Percentiles rank a stretch among this genome's conserved stretches.
Evolutionary conservation across 2,329 filamentous ascomycete genomes (phyloP).

Genomic region (Colletotrichum spinosum): DNA sequence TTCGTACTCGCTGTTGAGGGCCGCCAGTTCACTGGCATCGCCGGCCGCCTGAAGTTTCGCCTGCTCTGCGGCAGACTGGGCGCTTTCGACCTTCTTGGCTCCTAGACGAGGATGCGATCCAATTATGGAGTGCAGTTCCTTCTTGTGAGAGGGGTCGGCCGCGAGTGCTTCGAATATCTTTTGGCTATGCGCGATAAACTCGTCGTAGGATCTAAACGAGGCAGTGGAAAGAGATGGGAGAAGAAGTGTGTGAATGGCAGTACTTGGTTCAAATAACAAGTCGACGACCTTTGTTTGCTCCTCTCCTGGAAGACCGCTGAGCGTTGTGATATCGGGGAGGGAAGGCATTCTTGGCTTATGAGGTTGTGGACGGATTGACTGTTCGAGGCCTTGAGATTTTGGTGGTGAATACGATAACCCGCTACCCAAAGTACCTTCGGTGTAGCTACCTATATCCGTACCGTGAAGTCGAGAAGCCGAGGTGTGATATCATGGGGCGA

Average conservation of each 20-base stretch:
- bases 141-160: constrained; percentile 57
- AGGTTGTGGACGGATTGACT: no score
- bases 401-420: no score
- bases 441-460: no score
- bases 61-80: constrained; percentile 84
- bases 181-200: constrained; percentile 76
- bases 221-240: constrained; percentile 70
- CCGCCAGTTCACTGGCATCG: constrained; percentile 69
- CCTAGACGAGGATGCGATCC: constrained; percentile 87
- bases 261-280: constrained; percentile 85
- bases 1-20: constrained; percentile 84
- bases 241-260: constrained; percentile 78
- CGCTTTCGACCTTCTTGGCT: constrained; percentile 83
- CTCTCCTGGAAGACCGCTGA: constrained; percentile 67
- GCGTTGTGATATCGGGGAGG: constrained; percentile 68
- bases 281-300: constrained; percentile 73
- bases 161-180: constrained; percentile 71
- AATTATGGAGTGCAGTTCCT: constrained; percentile 77
- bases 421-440: no score
- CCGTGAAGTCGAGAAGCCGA: constrained; percentile 1
- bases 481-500: constrained; percentile 22
- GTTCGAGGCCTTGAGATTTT: no score
- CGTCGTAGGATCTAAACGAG: constrained; percentile 74
- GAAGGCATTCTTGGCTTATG: constrained; percentile 31
- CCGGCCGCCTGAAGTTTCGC: constrained; percentile 70